Evolutionary conservation across 1,284 basidiomycete genomes (phyloP).

Genomic region (Vanrija pseudolonga): DNA sequence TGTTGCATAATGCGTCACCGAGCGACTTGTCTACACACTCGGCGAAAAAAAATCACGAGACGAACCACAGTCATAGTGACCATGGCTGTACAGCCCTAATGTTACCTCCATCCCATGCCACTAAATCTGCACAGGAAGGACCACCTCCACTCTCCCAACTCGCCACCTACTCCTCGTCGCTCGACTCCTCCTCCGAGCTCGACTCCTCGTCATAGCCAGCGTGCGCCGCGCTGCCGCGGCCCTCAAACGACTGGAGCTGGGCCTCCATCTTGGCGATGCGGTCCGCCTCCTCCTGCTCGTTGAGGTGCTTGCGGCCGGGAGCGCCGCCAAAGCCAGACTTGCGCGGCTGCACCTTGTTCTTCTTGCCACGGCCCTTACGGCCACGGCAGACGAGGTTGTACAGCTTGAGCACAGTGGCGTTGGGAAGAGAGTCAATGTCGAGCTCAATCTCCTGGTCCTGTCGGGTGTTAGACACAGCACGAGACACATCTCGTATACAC

Average conservation of each 20-base stretch:
- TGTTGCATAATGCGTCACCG: too few species aligned
- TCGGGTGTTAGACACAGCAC: conserved; percentile 49
- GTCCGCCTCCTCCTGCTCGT: conserved; percentile 54
- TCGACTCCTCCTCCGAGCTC: conserved; percentile 42
- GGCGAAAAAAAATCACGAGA: too few species aligned
- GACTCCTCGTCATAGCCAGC: conserved; percentile 31
- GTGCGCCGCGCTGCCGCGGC: conserved; percentile 9
- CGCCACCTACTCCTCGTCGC: conserved; percentile 38
- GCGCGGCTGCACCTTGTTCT: conserved; percentile 18
- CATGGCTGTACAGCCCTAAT: too few species aligned
- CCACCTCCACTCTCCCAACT: not conserved
- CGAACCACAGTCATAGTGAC: too few species aligned
- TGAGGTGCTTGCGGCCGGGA: conserved; percentile 70
- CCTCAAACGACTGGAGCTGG: conserved; percentile 41
- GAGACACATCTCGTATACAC: conserved; percentile 43
- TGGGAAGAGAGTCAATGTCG: conserved; percentile 85
- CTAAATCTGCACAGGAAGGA: too few species aligned
- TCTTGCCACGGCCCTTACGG: conserved; percentile 28
- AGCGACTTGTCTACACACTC: too few species aligned
- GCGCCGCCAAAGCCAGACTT: conserved; percentile 69
- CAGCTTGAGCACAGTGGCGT: conserved; percentile 76
- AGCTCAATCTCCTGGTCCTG: conserved; percentile 94
- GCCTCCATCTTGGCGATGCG: conserved; percentile 84
- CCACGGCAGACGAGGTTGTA: conserved; percentile 85
- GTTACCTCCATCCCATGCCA: too few species aligned